phyloP scores from a whole-genome alignment of 2,329 filamentous ascomycete species.

The Rutstroemia sydowiana region DNA sequence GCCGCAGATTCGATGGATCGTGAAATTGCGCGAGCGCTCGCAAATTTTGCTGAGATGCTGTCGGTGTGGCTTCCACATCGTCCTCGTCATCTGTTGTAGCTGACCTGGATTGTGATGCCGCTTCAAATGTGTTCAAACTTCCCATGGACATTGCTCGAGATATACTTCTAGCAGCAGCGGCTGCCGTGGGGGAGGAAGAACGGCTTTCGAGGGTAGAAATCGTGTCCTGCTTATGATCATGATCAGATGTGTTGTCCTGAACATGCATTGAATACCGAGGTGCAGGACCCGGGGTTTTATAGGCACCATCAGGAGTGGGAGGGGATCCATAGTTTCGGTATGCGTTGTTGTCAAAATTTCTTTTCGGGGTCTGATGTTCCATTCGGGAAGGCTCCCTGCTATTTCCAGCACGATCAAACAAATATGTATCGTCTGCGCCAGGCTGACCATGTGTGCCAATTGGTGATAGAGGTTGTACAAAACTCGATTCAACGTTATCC shows the following conservation, averaged over 20 bases:
- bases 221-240: constrained; percentile 31
- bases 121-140: constrained; percentile 24
- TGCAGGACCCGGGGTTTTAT: constrained; percentile 21
- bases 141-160: constrained; percentile 45
- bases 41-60: constrained; percentile 14
- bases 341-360: background rate
- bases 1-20: constrained; percentile 25
- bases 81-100: constrained; percentile 22
- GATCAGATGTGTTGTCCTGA: constrained; percentile 13
- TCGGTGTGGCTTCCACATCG: constrained; percentile 21
- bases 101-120: constrained; percentile 12
- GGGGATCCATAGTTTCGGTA: constrained; percentile 14
- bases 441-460: constrained; percentile 38
- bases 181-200: constrained; percentile 49
- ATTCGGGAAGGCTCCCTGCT: background rate
- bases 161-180: constrained; percentile 45
- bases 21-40: constrained; percentile 14
- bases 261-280: constrained; percentile 4
- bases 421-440: constrained; percentile 51
- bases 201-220: constrained; percentile 47
- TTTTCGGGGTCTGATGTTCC: background rate
- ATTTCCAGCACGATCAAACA: constrained; percentile 40
- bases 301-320: constrained; percentile 23
- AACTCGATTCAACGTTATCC: constrained; percentile 59
- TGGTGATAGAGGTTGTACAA: constrained; percentile 51